phyloP scores from a whole-genome alignment of 164 flowering plant species.

The Nymphaea thermarum region DNA sequence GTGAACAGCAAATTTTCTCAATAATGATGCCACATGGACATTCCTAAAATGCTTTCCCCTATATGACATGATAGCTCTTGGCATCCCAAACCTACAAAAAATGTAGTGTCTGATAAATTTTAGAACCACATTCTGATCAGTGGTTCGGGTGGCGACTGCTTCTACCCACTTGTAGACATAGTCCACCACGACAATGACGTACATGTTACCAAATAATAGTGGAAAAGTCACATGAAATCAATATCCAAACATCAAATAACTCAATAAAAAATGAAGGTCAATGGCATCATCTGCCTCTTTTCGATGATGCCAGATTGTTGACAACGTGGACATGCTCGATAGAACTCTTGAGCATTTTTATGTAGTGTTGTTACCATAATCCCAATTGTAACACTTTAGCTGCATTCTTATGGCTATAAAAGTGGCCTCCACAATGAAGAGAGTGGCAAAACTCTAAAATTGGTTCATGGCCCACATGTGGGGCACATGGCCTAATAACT shows the following conservation, averaged over 20 bases:
- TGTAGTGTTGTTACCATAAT: not conserved
- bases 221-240: too few species aligned
- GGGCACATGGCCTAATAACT: not conserved
- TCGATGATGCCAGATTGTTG: too few species aligned
- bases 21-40: not conserved
- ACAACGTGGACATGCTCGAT: not conserved
- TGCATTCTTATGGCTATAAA: not conserved
- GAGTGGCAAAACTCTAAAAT: not conserved
- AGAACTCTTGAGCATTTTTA: not conserved
- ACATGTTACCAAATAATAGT: too few species aligned
- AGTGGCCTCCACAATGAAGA: not conserved
- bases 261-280: too few species aligned
- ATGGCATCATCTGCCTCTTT: too few species aligned
- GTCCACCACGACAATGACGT: too few species aligned
- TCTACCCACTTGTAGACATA: too few species aligned
- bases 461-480: not conserved
- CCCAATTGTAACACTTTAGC: not conserved
- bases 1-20: not conserved
- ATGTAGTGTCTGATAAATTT: too few species aligned
- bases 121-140: too few species aligned
- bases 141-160: too few species aligned
- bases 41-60: not conserved
- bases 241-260: too few species aligned
- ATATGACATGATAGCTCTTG: not conserved
- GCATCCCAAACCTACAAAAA: not conserved